These are phyloP conservation scores for Zelopaecilomyces penicillatus DNA, from an alignment of 2,329 filamentous ascomycete species.

Conservation along the genomic window DNA sequence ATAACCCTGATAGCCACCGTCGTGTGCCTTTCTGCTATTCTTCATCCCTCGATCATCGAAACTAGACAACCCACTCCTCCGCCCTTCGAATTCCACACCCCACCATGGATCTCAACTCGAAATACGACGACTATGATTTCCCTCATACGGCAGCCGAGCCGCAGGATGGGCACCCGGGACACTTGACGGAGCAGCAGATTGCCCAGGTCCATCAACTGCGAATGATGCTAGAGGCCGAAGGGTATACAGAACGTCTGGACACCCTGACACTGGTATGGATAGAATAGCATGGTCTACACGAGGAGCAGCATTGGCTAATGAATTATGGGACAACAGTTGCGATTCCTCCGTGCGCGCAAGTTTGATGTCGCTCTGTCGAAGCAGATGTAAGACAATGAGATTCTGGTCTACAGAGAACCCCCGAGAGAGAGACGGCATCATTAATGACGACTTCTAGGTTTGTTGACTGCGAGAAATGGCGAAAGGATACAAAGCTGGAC, in stretches of 20 bases:
- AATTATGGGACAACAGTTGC: slow-evolving; percentile 45
- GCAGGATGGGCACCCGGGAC: slow-evolving; percentile 74
- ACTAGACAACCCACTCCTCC: too few species aligned
- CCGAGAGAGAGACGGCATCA: neutral
- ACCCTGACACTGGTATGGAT: slow-evolving; percentile 74
- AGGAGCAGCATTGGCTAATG: neutral
- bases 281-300: too few species aligned
- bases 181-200: slow-evolving; percentile 80
- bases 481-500: slow-evolving; percentile 77
- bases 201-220: slow-evolving; percentile 83
- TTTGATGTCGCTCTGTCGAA: slow-evolving; percentile 80
- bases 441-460: slow-evolving; percentile 53
- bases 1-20: too few species aligned
- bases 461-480: slow-evolving; percentile 82
- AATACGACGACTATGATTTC: slow-evolving; percentile 95
- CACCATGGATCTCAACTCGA: slow-evolving; percentile 60
- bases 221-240: slow-evolving; percentile 72
- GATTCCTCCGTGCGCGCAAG: slow-evolving; percentile 90
- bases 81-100: slow-evolving; percentile 16
- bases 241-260: slow-evolving; percentile 77
- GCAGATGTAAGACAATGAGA: slow-evolving; percentile 61
- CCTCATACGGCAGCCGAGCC: slow-evolving; percentile 66
- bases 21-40: too few species aligned
- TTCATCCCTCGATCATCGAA: too few species aligned
- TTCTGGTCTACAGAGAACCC: slow-evolving; percentile 5